These are phyloP conservation scores for Ophiocytium majus DNA, from an alignment of 352 stramenopile species.

Conservation along the genomic window DNA sequence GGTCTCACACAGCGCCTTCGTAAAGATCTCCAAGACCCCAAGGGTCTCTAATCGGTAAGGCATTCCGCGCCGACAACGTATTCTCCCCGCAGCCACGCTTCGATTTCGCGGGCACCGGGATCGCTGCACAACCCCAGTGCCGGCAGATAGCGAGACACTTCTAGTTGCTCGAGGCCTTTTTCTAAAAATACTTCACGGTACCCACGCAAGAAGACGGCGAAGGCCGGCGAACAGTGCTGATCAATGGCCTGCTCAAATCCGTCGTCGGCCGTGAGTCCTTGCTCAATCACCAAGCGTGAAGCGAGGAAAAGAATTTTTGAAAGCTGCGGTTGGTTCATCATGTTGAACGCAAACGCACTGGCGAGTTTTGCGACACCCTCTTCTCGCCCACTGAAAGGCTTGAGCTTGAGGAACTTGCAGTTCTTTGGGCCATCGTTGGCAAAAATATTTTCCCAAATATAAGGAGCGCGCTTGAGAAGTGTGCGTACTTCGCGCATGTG, in stretches of 20 bases:
- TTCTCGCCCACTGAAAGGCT: not conserved
- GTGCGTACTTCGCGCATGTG: not conserved
- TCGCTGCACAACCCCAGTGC: too few species aligned
- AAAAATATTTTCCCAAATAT: constrained; percentile 14
- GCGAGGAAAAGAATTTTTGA: constrained; percentile 11
- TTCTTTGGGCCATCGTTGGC: constrained; percentile 14
- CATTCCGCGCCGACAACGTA: not conserved
- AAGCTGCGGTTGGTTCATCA: constrained; percentile 14
- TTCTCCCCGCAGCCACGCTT: not conserved
- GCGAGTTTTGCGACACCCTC: not conserved
- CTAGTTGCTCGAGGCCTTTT: not conserved
- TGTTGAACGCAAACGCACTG: not conserved
- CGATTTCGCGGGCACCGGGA: constrained; percentile 3
- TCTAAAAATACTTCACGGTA: not conserved
- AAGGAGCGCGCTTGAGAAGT: not conserved
- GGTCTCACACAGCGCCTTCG: too few species aligned
- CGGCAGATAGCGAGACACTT: not conserved
- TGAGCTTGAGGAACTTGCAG: constrained; percentile 15
- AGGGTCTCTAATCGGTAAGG: not conserved
- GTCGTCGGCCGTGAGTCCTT: not conserved
- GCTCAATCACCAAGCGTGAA: not conserved
- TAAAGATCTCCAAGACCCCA: too few species aligned
- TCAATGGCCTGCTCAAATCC: not conserved
- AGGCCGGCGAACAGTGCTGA: not conserved
- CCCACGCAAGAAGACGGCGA: not conserved